Conservation (phyloP, 2,329 filamentous ascomycete genomes). For the Xylariales sp. region DNA sequence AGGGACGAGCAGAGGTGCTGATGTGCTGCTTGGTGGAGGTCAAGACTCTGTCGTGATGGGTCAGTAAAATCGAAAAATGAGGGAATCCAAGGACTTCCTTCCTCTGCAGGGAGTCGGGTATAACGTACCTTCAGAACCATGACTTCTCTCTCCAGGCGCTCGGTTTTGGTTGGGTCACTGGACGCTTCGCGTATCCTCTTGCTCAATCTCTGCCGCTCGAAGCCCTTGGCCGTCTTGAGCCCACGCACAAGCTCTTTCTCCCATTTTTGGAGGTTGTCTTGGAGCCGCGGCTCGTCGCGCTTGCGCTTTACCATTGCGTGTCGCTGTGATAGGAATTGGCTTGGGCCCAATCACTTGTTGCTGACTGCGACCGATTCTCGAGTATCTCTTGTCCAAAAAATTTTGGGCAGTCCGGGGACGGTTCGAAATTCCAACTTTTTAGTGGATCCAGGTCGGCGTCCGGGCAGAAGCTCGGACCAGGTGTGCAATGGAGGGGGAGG, state of each 20-base stretch:
- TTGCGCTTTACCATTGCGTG: constrained; percentile 54
- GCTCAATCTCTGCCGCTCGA: constrained; percentile 73
- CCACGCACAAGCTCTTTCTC: constrained; percentile 60
- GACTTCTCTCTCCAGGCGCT: constrained; percentile 59
- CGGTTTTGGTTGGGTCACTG: constrained; percentile 47
- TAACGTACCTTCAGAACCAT: constrained; percentile 49
- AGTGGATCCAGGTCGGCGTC: constrained; percentile 2
- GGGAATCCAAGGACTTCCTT: not conserved
- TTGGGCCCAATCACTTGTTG: too few relatives aligned
- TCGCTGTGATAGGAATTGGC: too few relatives aligned
- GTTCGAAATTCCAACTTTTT: constrained; percentile 1
- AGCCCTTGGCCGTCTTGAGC: constrained; percentile 68
- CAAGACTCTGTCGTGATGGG: constrained; percentile 40
- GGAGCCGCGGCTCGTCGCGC: constrained; percentile 40
- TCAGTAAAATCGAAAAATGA: constrained; percentile 9
- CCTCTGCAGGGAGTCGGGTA: not conserved
- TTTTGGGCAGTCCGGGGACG: not conserved
- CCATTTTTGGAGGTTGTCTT: constrained; percentile 48
- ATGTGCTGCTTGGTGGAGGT: constrained; percentile 53
- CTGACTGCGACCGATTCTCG: too few relatives aligned
- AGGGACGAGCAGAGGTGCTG: constrained; percentile 52
- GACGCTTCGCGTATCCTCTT: constrained; percentile 50
- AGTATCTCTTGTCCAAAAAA: not conserved
- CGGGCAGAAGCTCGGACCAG: not conserved
- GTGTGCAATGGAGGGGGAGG: not conserved